Evolutionary conservation across 352 stramenopile species (phyloP), one percentile per base, ranked within the genome.

Genomic region (Thraustochytrium sp.): DNA sequence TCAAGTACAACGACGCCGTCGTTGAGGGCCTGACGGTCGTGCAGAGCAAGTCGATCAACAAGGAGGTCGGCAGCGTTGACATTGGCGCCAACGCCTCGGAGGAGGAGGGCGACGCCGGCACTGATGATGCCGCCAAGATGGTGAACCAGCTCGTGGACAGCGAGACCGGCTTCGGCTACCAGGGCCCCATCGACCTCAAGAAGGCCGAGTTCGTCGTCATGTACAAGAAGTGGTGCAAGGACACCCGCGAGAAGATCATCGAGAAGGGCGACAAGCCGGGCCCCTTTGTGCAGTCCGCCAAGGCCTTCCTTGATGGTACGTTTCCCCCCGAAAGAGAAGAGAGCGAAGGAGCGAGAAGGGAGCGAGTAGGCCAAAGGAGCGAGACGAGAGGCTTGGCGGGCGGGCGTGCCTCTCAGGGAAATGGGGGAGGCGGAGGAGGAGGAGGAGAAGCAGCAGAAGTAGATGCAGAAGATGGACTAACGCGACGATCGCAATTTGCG

Each of bases 191-290:
- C 29, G 49, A 49, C 13, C 55, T 84, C 55, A 49, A 49, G 29
- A 80, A 73, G 61, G 61, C 55, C n/a, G 75, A 84, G 75, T 84
- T 84, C 34, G 75, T n/a, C 61, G 49, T 54, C 61, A 73, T 84
- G 75, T 84, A 84, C 75, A 84, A 84, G 61, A 40, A 59, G 44
- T 84, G 59, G 59, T 84, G 75, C 61, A 73, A 84, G 61, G 49
- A 84, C 2, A 80, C 51, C 55, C 9, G 29, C 9, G 75, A 84
- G 13, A 54, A 40, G 29, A 73, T 84, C 29, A 44, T 76, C 16
- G 75, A 83, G 37, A 84, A 80, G 61, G 61, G 61, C 37, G 75
- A 84, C 29, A 84, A 84, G 75, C 55, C 55, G 0, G 49, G 49
- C 29, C 75, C 75, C 40, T 84, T 84, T 26, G 31, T 84, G 53